Conservation (phyloP, 768 basidiomycete species). For the Rhizopogon vinicolor region DNA sequence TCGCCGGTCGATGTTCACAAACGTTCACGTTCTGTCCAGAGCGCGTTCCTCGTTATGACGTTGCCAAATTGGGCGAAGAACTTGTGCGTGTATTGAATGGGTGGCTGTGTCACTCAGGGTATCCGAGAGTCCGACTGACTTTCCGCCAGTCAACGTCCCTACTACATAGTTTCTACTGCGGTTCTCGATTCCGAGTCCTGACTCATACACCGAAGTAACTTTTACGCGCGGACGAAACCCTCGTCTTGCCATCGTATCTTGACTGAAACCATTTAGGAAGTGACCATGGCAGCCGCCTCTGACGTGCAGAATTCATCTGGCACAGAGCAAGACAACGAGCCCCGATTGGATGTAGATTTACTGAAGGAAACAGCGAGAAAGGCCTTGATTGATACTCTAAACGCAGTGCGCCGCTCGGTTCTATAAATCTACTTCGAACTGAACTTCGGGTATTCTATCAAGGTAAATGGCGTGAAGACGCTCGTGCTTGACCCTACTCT, state of each 20-base stretch:
- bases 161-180: too few relatives aligned
- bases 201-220: too few relatives aligned
- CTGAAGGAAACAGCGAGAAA: constrained; percentile 79
- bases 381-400: constrained; percentile 79
- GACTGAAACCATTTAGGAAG: too few relatives aligned
- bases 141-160: too few relatives aligned
- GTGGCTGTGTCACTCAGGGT: constrained; percentile 23
- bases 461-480: constrained; percentile 95
- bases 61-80: neutral
- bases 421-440: neutral
- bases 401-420: constrained; percentile 49
- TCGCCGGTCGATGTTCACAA: neutral
- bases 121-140: too few relatives aligned
- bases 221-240: too few relatives aligned
- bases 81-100: too few relatives aligned
- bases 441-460: neutral
- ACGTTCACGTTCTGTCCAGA: neutral
- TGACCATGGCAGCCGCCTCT: constrained; percentile 26
- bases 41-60: constrained; percentile 3
- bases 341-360: constrained; percentile 51
- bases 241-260: too few relatives aligned
- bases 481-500: constrained; percentile 87
- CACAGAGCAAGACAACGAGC: constrained; percentile 30
- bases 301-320: constrained; percentile 32
- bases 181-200: too few relatives aligned